These are phyloP conservation scores for Cicer cuneatum DNA, from an alignment of 306 rosid species.

Conservation along the genomic window DNA sequence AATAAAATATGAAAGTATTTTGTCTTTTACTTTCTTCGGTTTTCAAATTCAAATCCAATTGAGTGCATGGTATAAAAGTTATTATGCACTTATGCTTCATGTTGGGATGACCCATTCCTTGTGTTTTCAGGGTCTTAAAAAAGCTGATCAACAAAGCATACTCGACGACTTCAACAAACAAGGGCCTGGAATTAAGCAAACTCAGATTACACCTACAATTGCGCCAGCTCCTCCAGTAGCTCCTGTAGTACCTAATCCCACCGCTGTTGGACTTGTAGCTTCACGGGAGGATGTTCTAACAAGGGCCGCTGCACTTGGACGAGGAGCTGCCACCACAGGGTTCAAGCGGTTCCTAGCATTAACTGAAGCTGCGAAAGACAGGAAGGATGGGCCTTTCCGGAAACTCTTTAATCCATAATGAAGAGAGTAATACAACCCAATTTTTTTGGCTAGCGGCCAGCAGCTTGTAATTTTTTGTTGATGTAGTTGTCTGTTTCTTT, in stretches of 20 bases:
- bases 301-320: slow-evolving; percentile 97
- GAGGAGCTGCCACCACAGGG: slow-evolving; percentile 98
- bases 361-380: slow-evolving; percentile 97
- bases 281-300: slow-evolving; percentile 90
- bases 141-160: slow-evolving; percentile 86
- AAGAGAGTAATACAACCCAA: slow-evolving; percentile 22
- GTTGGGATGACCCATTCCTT: slow-evolving; percentile 30
- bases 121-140: slow-evolving; percentile 84
- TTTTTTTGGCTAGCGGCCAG: slow-evolving; percentile 10
- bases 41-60: slow-evolving; percentile 41
- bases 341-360: slow-evolving; percentile 97
- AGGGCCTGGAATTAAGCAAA: slow-evolving; percentile 83
- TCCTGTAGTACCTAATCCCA: slow-evolving; percentile 57
- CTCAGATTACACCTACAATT: slow-evolving; percentile 59
- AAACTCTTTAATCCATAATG: slow-evolving; percentile 84
- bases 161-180: slow-evolving; percentile 94
- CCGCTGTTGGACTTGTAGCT: slow-evolving; percentile 63
- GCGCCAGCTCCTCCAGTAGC: slow-evolving; percentile 59
- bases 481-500: slow-evolving; percentile 31
- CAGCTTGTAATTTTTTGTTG: slow-evolving; percentile 3
- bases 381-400: slow-evolving; percentile 95
- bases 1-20: too few species aligned
- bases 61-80: slow-evolving; percentile 31
- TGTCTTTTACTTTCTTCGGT: too few species aligned
- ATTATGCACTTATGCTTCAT: slow-evolving; percentile 25